Conservation (phyloP, 306 rosid species). For the Myrica gale region DNA sequence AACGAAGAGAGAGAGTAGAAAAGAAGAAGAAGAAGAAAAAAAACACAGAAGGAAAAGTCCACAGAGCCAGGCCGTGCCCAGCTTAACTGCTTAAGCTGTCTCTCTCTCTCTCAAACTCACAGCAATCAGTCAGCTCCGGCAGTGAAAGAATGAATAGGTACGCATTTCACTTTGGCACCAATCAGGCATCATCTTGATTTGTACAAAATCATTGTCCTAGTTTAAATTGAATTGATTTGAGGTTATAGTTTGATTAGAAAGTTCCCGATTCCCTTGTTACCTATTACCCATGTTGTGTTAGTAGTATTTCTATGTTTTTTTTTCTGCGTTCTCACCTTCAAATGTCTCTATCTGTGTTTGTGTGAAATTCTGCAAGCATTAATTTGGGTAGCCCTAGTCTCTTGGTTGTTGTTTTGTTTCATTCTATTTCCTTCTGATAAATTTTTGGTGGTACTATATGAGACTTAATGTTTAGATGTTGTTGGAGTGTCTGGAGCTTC, state of each 20-base stretch:
- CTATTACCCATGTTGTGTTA: too few species aligned
- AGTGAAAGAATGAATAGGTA: slow-evolving; percentile 34
- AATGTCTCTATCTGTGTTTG: neutral
- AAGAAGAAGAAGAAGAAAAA: too few species aligned
- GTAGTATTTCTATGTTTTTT: neutral
- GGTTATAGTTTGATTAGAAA: neutral
- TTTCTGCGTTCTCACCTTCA: neutral
- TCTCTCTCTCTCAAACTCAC: neutral
- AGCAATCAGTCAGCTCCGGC: neutral
- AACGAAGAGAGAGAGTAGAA: too few species aligned
- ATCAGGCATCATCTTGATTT: neutral
- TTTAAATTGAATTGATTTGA: neutral
- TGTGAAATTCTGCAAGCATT: neutral
- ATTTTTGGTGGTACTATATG: neutral
- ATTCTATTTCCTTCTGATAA: neutral
- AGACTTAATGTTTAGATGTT: neutral
- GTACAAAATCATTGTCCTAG: neutral
- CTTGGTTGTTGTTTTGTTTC: neutral
- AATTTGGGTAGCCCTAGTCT: neutral
- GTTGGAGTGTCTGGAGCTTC: neutral
- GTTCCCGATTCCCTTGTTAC: neutral
- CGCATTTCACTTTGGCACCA: neutral
- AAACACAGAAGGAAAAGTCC: neutral
- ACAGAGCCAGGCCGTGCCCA: neutral
- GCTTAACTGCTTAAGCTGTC: too few species aligned